Evolutionary conservation across 1,139 yeast genomes (phyloP), one percentile per base, ranked within the genome.

Genomic region (Yamadazyma diddensiae): DNA sequence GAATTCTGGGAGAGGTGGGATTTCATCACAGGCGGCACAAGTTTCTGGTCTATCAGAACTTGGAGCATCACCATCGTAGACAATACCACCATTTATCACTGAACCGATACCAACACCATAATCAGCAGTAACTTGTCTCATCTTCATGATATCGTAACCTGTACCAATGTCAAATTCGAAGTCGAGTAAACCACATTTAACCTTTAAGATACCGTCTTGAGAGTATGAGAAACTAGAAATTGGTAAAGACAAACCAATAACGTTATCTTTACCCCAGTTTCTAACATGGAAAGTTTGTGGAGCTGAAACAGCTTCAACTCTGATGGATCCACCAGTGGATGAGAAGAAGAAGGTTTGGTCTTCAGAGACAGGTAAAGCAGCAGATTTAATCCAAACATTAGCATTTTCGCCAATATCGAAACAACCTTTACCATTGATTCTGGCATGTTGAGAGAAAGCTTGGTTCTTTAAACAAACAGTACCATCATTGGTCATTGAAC

Each of bases 191-290:
- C 46, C 43, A 30, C 25, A 28, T 3, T 12, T 28, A n/a, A 37
- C 22, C 9, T 43, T 36, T 19, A 44, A 41, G 13, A 33, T 34
- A 24, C 46, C 46, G 23, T 30, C 37, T 4, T 39, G 30, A 15
- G 35, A 25, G 30, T 54, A 52, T 7, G 30, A 8, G 28, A n/a
- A 41, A 5, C 26, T 25, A 24, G 44, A 28, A 24, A 49, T 35
- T 25, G 52, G 42, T 25, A 39, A 31, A 19, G 41, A 41, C 22
- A 50, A 33, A 19, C 52, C 56, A 35, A 55, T 44, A 11, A 41
- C 28, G 31, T 55, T 55, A 15, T 49, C 49, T 19, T 41, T 41
- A 34, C 60, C 60, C 41, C 46, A 55, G 20, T 57, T 58, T 6
- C 44, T 40, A 28, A 57, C 55, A 2, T 37, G 42, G 40, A 45